Evolutionary conservation across 2,329 filamentous ascomycete species (phyloP).

Genomic region (Coleophoma cylindrospora): DNA sequence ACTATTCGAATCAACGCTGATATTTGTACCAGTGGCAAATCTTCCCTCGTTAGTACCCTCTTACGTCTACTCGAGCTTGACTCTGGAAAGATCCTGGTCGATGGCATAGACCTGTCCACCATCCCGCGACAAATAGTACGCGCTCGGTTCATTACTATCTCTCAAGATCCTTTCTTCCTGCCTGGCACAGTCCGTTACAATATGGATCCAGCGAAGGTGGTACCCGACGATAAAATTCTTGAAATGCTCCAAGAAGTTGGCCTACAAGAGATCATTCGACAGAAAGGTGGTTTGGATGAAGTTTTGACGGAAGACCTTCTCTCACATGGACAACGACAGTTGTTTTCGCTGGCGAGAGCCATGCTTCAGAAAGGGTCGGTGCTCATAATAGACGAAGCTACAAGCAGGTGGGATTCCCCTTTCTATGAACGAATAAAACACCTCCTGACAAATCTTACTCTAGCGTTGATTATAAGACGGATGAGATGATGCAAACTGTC

Average conservation of each 20-base stretch:
- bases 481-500: conserved; percentile 47
- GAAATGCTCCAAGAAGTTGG: conserved; percentile 73
- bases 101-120: conserved; percentile 38
- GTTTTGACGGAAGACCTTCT: conserved; percentile 57
- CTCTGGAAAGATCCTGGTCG: conserved; percentile 36
- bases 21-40: conserved; percentile 31
- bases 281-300: neutral
- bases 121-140: conserved; percentile 38
- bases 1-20: conserved; percentile 5
- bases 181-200: conserved; percentile 8
- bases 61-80: conserved; percentile 42
- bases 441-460: neutral
- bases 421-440: neutral
- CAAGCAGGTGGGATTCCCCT: conserved; percentile 1
- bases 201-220: neutral
- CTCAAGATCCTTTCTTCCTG: conserved; percentile 43
- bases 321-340: conserved; percentile 52
- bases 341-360: conserved; percentile 40
- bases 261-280: conserved; percentile 1
- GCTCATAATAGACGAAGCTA: conserved; percentile 24
- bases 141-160: conserved; percentile 28
- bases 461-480: conserved; percentile 51
- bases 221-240: conserved; percentile 46
- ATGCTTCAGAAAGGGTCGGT: conserved; percentile 29
- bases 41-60: conserved; percentile 38